Evolutionary conservation across 169 alveolate species (phyloP).

Genomic region (Cryptosporidium muris): DNA sequence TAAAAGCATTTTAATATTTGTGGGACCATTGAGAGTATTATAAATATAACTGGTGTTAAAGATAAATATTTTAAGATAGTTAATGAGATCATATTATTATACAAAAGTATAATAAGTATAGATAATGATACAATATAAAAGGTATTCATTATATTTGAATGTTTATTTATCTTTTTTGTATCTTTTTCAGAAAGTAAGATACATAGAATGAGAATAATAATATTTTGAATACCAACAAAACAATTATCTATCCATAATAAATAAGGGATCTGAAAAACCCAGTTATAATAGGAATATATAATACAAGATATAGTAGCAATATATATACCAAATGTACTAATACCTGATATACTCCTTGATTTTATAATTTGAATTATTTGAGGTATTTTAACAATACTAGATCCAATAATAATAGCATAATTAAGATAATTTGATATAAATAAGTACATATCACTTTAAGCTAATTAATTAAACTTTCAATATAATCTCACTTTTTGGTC

Average conservation of each 20-base stretch:
- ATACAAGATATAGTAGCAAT: constrained; percentile 46
- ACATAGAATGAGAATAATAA: constrained; percentile 32
- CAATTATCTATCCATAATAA: constrained; percentile 65
- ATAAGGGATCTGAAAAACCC: constrained; percentile 44
- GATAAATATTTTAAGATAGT: constrained; percentile 31
- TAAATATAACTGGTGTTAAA: constrained; percentile 55
- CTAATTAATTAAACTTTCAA: no score
- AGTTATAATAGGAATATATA: constrained; percentile 54
- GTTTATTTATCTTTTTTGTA: neutral
- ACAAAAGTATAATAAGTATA: constrained; percentile 17
- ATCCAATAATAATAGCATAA: constrained; percentile 43
- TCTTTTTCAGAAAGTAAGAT: constrained; percentile 11
- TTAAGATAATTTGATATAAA: constrained; percentile 14
- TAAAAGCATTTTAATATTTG: constrained; percentile 54
- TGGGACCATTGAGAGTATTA: constrained; percentile 58
- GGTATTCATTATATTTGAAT: constrained; percentile 4
- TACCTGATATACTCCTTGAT: constrained; percentile 54
- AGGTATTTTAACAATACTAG: constrained; percentile 62
- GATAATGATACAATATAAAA: constrained; percentile 41
- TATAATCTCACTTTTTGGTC: no score
- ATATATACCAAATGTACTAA: constrained; percentile 60
- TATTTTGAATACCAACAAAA: constrained; percentile 47
- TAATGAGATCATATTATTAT: constrained; percentile 21
- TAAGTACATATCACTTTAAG: neutral
- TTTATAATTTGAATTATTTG: constrained; percentile 49